Percentiles rank a stretch among this genome's conserved stretches.
These are phyloP conservation scores for Pichia sp. DNA, from an alignment of 1,139 yeast species.

Conservation along the genomic window DNA sequence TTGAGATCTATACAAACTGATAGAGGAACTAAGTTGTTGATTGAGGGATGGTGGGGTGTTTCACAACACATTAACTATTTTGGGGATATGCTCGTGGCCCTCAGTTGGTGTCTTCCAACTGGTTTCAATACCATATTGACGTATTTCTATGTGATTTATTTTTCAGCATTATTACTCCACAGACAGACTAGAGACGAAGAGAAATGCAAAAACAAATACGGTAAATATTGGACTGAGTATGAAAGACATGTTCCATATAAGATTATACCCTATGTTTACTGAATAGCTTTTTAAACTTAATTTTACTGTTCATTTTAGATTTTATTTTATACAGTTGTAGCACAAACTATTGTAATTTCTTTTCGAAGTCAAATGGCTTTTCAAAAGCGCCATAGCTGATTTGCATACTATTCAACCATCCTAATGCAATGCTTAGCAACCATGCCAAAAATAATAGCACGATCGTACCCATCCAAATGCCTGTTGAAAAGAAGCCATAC, in stretches of 20 bases:
- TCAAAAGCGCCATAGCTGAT: constrained; percentile 71
- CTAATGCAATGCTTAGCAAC: constrained; percentile 51
- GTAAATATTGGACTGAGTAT: constrained; percentile 79
- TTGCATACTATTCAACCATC: constrained; percentile 59
- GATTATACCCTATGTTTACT: constrained; percentile 84
- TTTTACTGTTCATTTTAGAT: not conserved
- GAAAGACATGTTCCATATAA: constrained; percentile 78
- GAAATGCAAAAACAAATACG: constrained; percentile 83
- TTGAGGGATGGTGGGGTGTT: constrained; percentile 94
- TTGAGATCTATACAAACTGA: constrained; percentile 65
- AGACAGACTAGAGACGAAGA: constrained; percentile 90
- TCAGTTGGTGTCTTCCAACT: constrained; percentile 91
- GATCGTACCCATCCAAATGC: constrained; percentile 63
- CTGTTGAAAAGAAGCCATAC: constrained; percentile 54
- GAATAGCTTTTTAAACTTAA: constrained; percentile 13
- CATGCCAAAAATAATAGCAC: constrained; percentile 51
- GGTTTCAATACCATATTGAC: constrained; percentile 80
- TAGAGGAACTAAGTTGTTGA: constrained; percentile 73
- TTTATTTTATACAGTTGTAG: not conserved
- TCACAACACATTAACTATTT: constrained; percentile 92
- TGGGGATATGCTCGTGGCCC: constrained; percentile 92
- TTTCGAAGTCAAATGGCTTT: constrained; percentile 57
- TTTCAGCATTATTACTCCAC: constrained; percentile 75
- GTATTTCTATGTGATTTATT: constrained; percentile 80
- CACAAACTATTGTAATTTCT: constrained; percentile 49